Conservation (phyloP, 768 basidiomycete species). For the Clitopilus passeckerianus region DNA sequence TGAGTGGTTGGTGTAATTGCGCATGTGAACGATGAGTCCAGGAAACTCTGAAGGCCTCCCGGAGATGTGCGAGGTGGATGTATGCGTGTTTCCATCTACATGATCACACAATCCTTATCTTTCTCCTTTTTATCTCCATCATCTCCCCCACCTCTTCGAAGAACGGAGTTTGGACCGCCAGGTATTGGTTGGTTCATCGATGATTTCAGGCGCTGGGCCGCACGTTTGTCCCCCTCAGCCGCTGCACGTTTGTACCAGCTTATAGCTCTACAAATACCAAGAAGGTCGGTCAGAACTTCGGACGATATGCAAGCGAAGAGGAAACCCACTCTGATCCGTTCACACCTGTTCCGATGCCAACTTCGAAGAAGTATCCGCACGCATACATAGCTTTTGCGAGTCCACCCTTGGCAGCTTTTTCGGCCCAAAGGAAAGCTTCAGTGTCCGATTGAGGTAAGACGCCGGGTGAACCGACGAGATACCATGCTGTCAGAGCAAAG, state of each 20-base stretch:
- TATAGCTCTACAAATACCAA: constrained; percentile 45
- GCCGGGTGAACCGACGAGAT: constrained; percentile 96
- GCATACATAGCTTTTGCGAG: constrained; percentile 97
- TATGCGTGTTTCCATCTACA: constrained; percentile 40
- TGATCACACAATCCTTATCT: constrained; percentile 84
- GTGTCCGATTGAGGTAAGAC: constrained; percentile 98
- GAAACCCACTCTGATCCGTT: constrained; percentile 60
- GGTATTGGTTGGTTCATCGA: constrained; percentile 52
- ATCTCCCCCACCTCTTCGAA: constrained; percentile 50
- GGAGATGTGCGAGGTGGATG: not conserved
- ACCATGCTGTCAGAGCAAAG: constrained; percentile 98
- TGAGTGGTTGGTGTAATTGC: not conserved
- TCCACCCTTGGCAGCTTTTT: constrained; percentile 89
- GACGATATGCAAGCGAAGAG: not conserved
- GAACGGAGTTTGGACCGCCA: constrained; percentile 57
- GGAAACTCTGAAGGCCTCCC: no score
- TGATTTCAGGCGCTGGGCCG: constrained; percentile 73
- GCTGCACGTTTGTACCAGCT: constrained; percentile 87
- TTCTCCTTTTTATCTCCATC: constrained; percentile 48
- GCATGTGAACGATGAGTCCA: not conserved
- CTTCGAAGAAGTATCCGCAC: constrained; percentile 95
- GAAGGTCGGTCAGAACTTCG: not conserved
- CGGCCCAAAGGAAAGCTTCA: constrained; percentile 96
- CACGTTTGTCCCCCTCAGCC: constrained; percentile 91
- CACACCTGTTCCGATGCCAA: constrained; percentile 78